Conservation (phyloP, 1,139 yeast species). For the Taphrina pruni region DNA sequence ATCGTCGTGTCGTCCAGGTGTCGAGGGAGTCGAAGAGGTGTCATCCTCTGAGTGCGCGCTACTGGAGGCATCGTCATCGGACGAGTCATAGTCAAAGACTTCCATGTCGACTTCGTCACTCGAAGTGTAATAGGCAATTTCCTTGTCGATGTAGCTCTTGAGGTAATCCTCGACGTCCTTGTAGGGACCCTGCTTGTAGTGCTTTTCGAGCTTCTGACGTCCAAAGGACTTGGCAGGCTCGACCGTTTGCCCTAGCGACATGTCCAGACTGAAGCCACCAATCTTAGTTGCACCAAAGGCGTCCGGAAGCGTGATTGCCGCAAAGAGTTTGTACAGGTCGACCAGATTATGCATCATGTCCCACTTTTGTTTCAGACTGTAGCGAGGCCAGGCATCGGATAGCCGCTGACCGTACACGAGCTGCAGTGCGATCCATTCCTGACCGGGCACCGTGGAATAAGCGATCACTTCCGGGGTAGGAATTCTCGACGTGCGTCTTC, state of each 20-base stretch:
- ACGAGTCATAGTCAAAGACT: constrained; percentile 7
- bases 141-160: constrained; percentile 20
- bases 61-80: constrained; percentile 1
- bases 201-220: not conserved
- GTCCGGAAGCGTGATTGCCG: constrained; percentile 9
- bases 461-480: constrained; percentile 15
- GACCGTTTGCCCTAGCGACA: constrained; percentile 11
- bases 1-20: not conserved
- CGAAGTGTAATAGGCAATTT: constrained; percentile 17
- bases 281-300: constrained; percentile 5
- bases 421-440: constrained; percentile 12
- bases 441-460: constrained; percentile 8
- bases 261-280: constrained; percentile 21
- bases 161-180: constrained; percentile 9
- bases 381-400: constrained; percentile 10
- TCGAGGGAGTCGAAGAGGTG: not conserved
- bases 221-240: constrained; percentile 9
- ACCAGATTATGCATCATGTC: constrained; percentile 6
- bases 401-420: not conserved
- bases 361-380: not conserved
- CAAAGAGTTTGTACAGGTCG: constrained; percentile 15
- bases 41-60: not conserved
- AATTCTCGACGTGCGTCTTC: not conserved
- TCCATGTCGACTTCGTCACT: constrained; percentile 16
- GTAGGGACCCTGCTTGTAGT: constrained; percentile 10